Percentiles rank a stretch among this genome's conserved stretches.
phyloP scores from a whole-genome alignment of 2,329 filamentous ascomycete genomes.

The Ophiocordyceps robertsii region DNA sequence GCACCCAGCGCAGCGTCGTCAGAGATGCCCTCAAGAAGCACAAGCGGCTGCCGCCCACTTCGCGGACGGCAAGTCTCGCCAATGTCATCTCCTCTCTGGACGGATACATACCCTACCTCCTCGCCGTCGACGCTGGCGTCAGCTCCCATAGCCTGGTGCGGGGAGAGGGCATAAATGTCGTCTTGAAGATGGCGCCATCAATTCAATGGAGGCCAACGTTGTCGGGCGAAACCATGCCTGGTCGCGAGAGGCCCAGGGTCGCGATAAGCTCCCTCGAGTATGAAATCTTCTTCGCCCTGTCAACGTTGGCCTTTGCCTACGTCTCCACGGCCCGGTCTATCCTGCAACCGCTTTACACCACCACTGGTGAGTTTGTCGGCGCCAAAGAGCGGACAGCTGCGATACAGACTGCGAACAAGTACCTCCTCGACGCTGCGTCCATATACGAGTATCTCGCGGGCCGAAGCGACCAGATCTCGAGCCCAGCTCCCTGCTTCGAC shows the following conservation, averaged over 20 bases:
- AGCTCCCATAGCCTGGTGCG: constrained; percentile 26
- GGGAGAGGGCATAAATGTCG: constrained; percentile 53
- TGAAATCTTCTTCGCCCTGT: constrained; percentile 69
- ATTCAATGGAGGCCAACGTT: constrained; percentile 81
- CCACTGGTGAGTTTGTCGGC: constrained; percentile 44
- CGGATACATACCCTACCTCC: constrained; percentile 71
- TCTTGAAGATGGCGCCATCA: constrained; percentile 44
- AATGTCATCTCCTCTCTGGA: constrained; percentile 56
- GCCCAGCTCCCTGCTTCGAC: constrained; percentile 34
- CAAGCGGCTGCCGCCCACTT: constrained; percentile 65
- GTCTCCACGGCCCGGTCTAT: constrained; percentile 58
- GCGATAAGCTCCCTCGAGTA: constrained; percentile 64
- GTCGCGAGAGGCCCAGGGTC: constrained; percentile 51
- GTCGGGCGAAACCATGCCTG: constrained; percentile 47
- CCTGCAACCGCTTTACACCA: constrained; percentile 60
- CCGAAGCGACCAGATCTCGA: constrained; percentile 31
- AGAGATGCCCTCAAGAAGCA: constrained; percentile 76
- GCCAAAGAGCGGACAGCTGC: constrained; percentile 54
- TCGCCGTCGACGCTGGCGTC: constrained; percentile 65
- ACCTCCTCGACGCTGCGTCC: constrained; percentile 64
- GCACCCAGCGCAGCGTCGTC: constrained; percentile 71
- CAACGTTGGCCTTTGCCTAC: constrained; percentile 63
- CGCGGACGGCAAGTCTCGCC: constrained; percentile 58
- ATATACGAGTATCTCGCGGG: constrained; percentile 60
- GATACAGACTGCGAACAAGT: constrained; percentile 61